A percentile compares a stretch with the other conserved stretches of the same genome.
Conservation (phyloP, 164 flowering plant species). For the Piper longum region DNA sequence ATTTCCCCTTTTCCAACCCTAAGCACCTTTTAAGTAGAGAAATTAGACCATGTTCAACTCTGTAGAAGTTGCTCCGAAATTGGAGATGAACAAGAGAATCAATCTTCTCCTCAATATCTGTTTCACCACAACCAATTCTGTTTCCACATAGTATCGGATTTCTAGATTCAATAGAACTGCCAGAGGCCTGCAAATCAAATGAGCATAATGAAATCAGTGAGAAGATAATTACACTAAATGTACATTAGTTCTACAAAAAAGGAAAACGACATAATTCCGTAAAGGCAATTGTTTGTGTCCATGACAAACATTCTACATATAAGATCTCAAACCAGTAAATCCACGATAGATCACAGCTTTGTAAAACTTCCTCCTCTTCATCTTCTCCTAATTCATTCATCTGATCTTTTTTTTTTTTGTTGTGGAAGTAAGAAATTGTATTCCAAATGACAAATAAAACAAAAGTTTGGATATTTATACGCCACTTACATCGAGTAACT, state of each 20-base stretch:
- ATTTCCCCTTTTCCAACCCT: constrained; percentile 32
- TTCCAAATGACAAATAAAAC: no score
- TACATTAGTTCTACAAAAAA: neutral
- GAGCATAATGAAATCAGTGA: neutral
- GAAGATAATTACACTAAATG: neutral
- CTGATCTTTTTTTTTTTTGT: no score
- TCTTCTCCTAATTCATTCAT: no score
- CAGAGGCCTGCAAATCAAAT: constrained; percentile 7
- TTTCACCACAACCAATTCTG: constrained; percentile 1
- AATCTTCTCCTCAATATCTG: constrained; percentile 17
- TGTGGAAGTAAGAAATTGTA: no score
- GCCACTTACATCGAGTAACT: no score
- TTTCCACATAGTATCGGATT: constrained; percentile 5
- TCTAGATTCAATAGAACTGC: constrained; percentile 6
- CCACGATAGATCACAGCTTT: neutral
- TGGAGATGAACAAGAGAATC: constrained; percentile 28
- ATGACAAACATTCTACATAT: neutral
- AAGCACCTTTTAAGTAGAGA: constrained; percentile 47
- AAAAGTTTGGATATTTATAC: no score
- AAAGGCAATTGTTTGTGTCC: neutral
- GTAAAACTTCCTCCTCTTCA: no score
- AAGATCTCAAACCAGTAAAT: neutral
- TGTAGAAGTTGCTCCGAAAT: constrained; percentile 23
- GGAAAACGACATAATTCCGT: neutral
- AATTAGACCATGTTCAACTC: constrained; percentile 49